Evolutionary conservation across 345 rosid genomes (phyloP).

Genomic region (Euphorbia tirucalli): DNA sequence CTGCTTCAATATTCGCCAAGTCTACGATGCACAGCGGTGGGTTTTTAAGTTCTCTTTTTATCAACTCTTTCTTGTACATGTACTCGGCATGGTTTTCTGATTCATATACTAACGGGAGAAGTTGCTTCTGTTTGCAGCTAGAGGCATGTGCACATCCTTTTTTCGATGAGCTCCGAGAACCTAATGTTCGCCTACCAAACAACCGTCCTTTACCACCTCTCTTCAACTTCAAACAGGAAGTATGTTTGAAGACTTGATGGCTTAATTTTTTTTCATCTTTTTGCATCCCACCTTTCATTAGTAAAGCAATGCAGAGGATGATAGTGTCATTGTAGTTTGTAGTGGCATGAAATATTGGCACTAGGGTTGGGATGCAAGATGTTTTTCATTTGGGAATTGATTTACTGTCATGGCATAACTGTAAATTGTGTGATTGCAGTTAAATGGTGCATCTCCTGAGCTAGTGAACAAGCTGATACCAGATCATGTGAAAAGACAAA

Average conservation of each 20-base stretch:
- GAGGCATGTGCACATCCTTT: conserved; percentile 41
- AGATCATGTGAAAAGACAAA: conserved; percentile 71
- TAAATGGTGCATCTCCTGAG: conserved; percentile 69
- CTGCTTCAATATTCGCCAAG: conserved; percentile 36
- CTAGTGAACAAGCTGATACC: conserved; percentile 84
- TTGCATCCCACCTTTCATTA: background rate
- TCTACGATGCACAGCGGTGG: conserved; percentile 35
- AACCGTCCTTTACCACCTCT: conserved; percentile 31
- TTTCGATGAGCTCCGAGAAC: conserved; percentile 40
- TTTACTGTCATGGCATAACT: no score
- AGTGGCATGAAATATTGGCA: no score
- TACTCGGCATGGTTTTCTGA: background rate
- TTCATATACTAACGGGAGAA: background rate
- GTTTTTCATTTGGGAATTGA: no score
- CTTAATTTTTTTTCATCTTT: background rate
- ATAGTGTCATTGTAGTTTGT: no score
- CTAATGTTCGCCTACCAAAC: conserved; percentile 32
- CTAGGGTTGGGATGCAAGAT: no score
- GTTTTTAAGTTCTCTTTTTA: background rate
- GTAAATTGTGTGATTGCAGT: conserved; percentile 31
- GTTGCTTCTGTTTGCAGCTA: conserved; percentile 19
- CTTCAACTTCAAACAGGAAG: conserved; percentile 54
- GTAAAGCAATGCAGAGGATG: no score
- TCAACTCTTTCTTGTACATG: background rate
- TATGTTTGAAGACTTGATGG: conserved; percentile 25